These are phyloP conservation scores for Arachis monticola DNA, from an alignment of 331 rosid species.

Conservation along the genomic window DNA sequence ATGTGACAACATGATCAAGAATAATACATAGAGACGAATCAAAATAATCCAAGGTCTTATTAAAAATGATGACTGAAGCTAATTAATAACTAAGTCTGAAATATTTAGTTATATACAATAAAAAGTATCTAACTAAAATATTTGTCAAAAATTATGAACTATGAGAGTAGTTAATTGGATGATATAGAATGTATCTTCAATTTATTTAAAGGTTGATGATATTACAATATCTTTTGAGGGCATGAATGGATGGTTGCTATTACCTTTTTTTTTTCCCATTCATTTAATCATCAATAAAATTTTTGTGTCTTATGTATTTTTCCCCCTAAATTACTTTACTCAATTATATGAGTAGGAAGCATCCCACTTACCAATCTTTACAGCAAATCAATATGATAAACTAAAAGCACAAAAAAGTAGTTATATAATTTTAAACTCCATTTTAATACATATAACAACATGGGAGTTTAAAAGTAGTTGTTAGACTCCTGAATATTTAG, in stretches of 20 bases:
- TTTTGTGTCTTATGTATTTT: too few species aligned
- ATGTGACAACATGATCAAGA: not conserved
- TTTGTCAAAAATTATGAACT: too few species aligned
- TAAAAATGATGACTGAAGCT: not conserved
- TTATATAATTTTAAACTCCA: slow-evolving; percentile 10
- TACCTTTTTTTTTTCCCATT: too few species aligned
- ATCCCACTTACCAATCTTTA: not conserved
- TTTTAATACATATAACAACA: slow-evolving; percentile 12
- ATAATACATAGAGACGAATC: not conserved
- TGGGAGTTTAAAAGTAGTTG: not conserved
- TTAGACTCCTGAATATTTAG: not conserved
- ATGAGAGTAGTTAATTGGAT: too few species aligned
- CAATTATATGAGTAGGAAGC: not conserved
- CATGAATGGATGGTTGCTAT: too few species aligned
- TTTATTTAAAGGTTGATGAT: too few species aligned
- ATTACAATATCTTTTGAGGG: too few species aligned
- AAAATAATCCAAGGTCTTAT: not conserved
- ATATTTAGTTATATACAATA: not conserved
- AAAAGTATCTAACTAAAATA: not conserved
- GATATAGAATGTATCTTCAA: too few species aligned
- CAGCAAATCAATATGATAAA: not conserved
- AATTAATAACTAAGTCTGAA: not conserved
- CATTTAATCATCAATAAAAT: too few species aligned
- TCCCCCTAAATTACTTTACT: not conserved
- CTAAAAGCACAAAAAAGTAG: slow-evolving; percentile 22